Evolutionary conservation across 192 early-diverging fungal genomes (phyloP).

Genomic region (Chytriomyces sp.): DNA sequence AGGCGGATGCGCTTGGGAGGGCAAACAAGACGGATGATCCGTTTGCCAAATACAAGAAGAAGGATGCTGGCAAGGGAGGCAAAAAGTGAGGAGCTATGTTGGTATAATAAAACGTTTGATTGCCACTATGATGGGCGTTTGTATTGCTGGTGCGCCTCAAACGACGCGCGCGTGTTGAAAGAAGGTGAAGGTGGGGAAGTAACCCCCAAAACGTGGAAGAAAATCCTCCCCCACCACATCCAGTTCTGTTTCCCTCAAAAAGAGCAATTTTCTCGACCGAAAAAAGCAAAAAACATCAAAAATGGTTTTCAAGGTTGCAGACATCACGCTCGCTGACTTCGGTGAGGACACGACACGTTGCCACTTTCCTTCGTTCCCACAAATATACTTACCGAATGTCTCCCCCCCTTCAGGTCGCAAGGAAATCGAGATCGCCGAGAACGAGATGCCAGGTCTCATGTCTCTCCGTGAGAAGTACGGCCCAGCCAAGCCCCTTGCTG

Average conservation of each 20-base stretch:
- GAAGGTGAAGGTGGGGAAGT: no score
- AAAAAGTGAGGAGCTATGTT: slow-evolving; percentile 3
- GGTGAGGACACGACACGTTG: slow-evolving; percentile 49
- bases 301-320: slow-evolving; percentile 62
- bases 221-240: no score
- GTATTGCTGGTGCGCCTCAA: no score
- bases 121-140: background rate
- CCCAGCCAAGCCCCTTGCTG: slow-evolving; percentile 83
- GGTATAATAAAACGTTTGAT: background rate
- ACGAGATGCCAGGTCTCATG: slow-evolving; percentile 99
- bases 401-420: slow-evolving; percentile 64
- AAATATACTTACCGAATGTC: background rate
- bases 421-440: slow-evolving; percentile 93
- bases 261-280: background rate
- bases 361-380: background rate
- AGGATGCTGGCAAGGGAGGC: slow-evolving; percentile 32
- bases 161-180: no score
- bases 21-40: slow-evolving; percentile 51
- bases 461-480: slow-evolving; percentile 91
- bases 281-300: slow-evolving; percentile 29
- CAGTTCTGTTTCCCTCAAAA: no score
- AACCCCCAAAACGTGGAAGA: no score
- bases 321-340: slow-evolving; percentile 93
- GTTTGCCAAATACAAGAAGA: slow-evolving; percentile 59
- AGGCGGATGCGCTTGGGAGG: slow-evolving; percentile 34